Evolutionary conservation across 192 early-diverging fungal species (phyloP).

Genomic region (Chytriomyces sp.): DNA sequence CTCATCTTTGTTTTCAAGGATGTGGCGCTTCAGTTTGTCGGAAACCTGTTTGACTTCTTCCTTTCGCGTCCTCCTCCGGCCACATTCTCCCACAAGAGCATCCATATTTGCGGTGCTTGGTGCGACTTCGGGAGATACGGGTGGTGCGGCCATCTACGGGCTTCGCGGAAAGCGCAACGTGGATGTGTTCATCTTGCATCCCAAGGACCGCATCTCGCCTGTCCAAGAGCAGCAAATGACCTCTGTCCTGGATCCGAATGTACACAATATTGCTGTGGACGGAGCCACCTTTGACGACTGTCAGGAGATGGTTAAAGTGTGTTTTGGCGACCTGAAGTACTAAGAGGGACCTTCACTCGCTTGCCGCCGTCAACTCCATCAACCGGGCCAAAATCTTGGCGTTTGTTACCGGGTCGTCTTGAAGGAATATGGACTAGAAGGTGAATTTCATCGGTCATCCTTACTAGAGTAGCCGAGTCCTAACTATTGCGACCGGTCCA

Average conservation of each 20-base stretch:
- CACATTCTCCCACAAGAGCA: not conserved
- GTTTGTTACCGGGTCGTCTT: slow-evolving; percentile 76
- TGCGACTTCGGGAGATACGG: slow-evolving; percentile 96
- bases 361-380: slow-evolving; percentile 98
- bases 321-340: slow-evolving; percentile 81
- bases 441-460: not conserved
- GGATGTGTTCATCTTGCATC: slow-evolving; percentile 91
- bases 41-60: slow-evolving; percentile 98
- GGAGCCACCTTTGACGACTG: slow-evolving; percentile 97
- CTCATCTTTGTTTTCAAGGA: slow-evolving; percentile 99
- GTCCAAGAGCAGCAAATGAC: slow-evolving; percentile 99
- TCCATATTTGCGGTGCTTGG: slow-evolving; percentile 81
- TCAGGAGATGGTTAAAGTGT: slow-evolving; percentile 88
- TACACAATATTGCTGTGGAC: slow-evolving; percentile 88
- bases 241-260: slow-evolving; percentile 87
- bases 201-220: slow-evolving; percentile 84
- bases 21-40: slow-evolving; percentile 93
- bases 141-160: slow-evolving; percentile 97
- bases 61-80: slow-evolving; percentile 61
- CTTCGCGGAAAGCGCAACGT: slow-evolving; percentile 91
- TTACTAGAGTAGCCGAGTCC: not conserved
- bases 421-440: slow-evolving; percentile 21
- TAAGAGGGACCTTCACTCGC: slow-evolving; percentile 69
- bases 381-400: slow-evolving; percentile 98
- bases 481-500: not conserved